A percentile compares a stretch with the other conserved stretches of the same genome.
Evolutionary conservation across 371 early-diverging fungal genomes (phyloP).

Genomic region (Apophysomyces ossiformis): DNA sequence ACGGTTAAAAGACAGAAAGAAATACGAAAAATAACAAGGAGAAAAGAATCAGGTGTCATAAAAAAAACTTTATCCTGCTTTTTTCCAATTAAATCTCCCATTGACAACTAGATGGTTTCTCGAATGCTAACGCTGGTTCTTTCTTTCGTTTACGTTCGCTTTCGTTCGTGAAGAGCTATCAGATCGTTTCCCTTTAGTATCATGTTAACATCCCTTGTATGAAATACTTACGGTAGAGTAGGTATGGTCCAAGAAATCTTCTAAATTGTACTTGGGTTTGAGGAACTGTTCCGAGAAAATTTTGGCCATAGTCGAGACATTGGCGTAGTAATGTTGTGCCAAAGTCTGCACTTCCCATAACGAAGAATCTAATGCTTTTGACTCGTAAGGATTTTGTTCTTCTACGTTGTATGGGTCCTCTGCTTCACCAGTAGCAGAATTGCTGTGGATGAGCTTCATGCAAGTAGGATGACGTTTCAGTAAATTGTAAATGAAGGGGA

Average conservation of each 20-base stretch:
- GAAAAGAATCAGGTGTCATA: no score
- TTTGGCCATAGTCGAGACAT: constrained; percentile 82
- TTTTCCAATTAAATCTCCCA: constrained; percentile 41
- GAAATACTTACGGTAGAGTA: constrained; percentile 69
- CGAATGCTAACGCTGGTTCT: constrained; percentile 70
- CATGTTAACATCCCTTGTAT: background rate
- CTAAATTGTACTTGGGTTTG: constrained; percentile 83
- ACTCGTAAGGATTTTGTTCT: constrained; percentile 77
- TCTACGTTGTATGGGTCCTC: constrained; percentile 73
- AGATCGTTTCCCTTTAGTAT: background rate
- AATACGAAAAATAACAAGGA: no score
- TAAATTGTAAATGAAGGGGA: constrained; percentile 91
- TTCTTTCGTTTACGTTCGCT: constrained; percentile 68
- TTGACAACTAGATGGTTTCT: constrained; percentile 50
- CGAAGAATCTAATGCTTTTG: constrained; percentile 83
- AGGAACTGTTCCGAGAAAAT: constrained; percentile 87
- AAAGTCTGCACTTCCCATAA: constrained; percentile 92
- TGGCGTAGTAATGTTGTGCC: constrained; percentile 82
- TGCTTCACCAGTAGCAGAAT: constrained; percentile 35
- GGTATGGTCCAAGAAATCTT: constrained; percentile 93
- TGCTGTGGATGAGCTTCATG: constrained; percentile 83
- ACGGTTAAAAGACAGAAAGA: no score
- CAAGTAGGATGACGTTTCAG: constrained; percentile 89
- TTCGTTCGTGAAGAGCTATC: constrained; percentile 73
- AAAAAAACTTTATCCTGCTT: background rate